Conservation (phyloP, 2,329 filamentous ascomycete genomes). For the Ilyonectria mors-panacis region DNA sequence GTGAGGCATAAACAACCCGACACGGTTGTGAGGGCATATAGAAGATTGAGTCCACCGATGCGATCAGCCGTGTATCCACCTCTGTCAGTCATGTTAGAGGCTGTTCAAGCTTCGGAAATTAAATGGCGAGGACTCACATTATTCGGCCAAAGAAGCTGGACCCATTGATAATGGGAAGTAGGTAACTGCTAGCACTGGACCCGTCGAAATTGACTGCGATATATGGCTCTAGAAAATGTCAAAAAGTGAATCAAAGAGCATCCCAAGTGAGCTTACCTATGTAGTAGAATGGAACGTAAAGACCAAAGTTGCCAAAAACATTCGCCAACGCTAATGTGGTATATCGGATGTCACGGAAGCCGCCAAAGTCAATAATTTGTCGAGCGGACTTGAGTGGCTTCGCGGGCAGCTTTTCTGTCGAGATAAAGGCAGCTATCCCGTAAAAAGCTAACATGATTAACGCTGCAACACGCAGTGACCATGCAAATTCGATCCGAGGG, state of each 20-base stretch:
- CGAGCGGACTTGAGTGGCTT: background rate
- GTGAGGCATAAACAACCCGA: background rate
- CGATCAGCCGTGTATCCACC: background rate
- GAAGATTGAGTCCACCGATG: background rate
- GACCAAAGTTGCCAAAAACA: background rate
- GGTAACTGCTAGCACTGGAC: background rate
- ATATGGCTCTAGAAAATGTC: background rate
- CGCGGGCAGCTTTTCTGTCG: background rate
- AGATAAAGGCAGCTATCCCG: background rate
- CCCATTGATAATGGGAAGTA: background rate
- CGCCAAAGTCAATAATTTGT: background rate
- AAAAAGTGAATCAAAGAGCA: background rate
- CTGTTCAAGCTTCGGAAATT: background rate
- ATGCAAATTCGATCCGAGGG: background rate
- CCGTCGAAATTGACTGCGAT: background rate
- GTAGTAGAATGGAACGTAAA: background rate
- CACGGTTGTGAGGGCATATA: background rate
- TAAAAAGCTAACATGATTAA: background rate
- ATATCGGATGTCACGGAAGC: background rate
- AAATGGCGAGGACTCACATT: background rate
- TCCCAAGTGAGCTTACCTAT: background rate
- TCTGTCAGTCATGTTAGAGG: background rate
- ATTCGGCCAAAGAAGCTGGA: background rate
- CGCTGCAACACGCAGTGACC: background rate
- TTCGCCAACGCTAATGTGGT: background rate